phyloP scores from a whole-genome alignment of 169 alveolate genomes.

The Eimeria praecox region DNA sequence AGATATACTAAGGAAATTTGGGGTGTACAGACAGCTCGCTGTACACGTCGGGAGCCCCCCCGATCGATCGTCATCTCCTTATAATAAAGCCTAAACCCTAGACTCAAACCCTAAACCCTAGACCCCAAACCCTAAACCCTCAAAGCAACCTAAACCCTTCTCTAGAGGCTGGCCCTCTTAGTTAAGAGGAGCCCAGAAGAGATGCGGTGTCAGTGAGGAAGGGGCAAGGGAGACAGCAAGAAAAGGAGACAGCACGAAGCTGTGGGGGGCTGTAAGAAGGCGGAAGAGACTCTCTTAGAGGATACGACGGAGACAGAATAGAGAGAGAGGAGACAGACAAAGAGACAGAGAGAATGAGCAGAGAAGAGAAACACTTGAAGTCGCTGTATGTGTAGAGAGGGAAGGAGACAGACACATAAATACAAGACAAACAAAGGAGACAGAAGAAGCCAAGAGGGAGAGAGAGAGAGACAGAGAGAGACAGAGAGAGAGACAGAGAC shows the following conservation, averaged over 20 bases:
- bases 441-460: too few relatives aligned
- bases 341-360: neutral
- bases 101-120: neutral
- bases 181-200: neutral
- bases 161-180: too few relatives aligned
- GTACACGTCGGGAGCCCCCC: neutral
- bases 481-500: neutral
- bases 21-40: conserved; percentile 8
- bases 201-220: neutral
- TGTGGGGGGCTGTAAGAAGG: too few relatives aligned
- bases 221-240: neutral
- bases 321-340: too few relatives aligned
- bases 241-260: too few relatives aligned
- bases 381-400: too few relatives aligned
- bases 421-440: too few relatives aligned
- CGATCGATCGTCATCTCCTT: too few relatives aligned
- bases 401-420: neutral
- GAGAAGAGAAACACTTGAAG: neutral
- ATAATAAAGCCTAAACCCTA: neutral
- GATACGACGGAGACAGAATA: too few relatives aligned
- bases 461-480: neutral
- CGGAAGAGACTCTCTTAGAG: too few relatives aligned
- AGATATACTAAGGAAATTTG: too few relatives aligned
- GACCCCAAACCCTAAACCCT: neutral
- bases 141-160: neutral